Evolutionary conservation across 495 filamentous ascomycete genomes (phyloP).

Genomic region (Penicillium angulare): DNA sequence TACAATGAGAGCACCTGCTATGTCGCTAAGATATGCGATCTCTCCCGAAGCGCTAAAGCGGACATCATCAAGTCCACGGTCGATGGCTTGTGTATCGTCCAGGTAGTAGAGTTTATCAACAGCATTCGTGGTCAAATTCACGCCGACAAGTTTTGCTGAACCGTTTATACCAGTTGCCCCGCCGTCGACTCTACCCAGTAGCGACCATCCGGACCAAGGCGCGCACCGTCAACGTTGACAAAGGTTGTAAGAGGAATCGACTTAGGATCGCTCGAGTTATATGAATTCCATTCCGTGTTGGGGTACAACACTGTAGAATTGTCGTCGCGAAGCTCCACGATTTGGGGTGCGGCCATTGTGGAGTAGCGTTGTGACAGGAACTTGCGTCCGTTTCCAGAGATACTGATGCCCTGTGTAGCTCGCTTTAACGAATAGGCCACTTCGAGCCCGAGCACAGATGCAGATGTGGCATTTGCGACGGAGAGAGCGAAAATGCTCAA

Average conservation of each 20-base stretch:
- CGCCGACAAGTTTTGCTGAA: slow-evolving; percentile 22
- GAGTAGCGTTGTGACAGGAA: slow-evolving; percentile 10
- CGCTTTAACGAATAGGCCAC: slow-evolving; percentile 2
- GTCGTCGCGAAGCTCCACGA: slow-evolving; percentile 11
- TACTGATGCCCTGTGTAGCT: slow-evolving; percentile 14
- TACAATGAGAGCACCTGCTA: background rate
- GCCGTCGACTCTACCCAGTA: slow-evolving; percentile 26
- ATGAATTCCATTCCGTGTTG: slow-evolving; percentile 25
- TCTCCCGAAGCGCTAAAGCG: background rate
- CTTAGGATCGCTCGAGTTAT: slow-evolving; percentile 12
- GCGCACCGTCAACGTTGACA: slow-evolving; percentile 19
- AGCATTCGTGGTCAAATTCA: slow-evolving; percentile 10
- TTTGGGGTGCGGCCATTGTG: slow-evolving; percentile 1
- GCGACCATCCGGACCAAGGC: slow-evolving; percentile 27
- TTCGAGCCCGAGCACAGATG: slow-evolving; percentile 8
- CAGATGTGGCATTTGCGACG: background rate
- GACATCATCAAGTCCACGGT: slow-evolving; percentile 8
- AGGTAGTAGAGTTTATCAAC: slow-evolving; percentile 29
- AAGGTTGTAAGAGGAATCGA: slow-evolving; percentile 16
- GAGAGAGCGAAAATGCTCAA: background rate
- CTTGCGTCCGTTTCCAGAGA: slow-evolving; percentile 8
- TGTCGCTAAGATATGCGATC: background rate
- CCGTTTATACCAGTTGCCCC: slow-evolving; percentile 16
- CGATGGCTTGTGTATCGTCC: slow-evolving; percentile 9
- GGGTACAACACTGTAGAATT: slow-evolving; percentile 21